Evolutionary conservation across 306 rosid species (phyloP), one percentile per base, ranked within the genome.

Genomic region (Alnus glutinosa): DNA sequence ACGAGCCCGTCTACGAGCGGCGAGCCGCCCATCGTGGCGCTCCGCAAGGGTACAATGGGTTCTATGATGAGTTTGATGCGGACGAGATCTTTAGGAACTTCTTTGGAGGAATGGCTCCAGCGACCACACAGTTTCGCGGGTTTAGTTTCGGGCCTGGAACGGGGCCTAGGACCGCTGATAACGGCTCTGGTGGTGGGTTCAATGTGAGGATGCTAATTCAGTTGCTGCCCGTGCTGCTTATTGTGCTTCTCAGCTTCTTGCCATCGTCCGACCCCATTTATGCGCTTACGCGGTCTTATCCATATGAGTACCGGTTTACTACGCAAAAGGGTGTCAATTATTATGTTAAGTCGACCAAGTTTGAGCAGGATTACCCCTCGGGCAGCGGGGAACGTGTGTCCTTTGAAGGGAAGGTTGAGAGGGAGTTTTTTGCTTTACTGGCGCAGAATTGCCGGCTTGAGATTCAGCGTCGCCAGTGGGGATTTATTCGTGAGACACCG

Each of bases 381-480:
- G 82, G 28, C 39, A 90, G 89, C 49, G 71, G 37, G 2, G 88
- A 91, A 3, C 94, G 95, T 1, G 73, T 37, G 42, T 13, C 59
- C 0, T 49, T 94, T 37, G 98, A 94, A 39, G 89, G 81, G 1
- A 77, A 34, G 72, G 91, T 88, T 70, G 98, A 94, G 88, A 88
- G 89, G 75, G 98, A 92, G 39, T 94, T 91, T 82, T 88, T 87
- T 73, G 77, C 74, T 74, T 77, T 91, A 86, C 97, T 94, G 63
- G 75, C 87, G 1, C 92, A 92, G 91, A 92, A 92, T 73, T 92
- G 97, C 74, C 87, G 90, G 75, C 87, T 88, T 10, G 97, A 94
- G 89, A 34, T 92, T 77, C 97, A 92, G 83, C 91, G 98, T 16
- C 93, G 91, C 52, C 97, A 92, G 66, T 94, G 97, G 98, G 97